A percentile compares a stretch with the other conserved stretches of the same genome.
phyloP scores from a whole-genome alignment of 176 grass and related monocot species.

The Oropetium thomaeum region DNA sequence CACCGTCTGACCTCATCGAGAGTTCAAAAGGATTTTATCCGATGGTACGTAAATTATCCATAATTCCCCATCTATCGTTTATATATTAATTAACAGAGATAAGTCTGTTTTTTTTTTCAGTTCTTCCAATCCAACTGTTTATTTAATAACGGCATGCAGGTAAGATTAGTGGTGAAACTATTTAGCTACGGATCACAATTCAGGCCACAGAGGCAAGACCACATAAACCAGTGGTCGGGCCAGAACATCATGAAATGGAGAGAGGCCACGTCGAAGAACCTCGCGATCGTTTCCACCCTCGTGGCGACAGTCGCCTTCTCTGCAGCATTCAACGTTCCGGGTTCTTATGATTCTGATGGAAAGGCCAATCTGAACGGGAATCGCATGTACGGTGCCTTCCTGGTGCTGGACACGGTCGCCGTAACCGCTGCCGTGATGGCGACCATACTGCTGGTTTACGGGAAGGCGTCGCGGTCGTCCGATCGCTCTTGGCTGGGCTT shows the following conservation, averaged over 20 bases:
- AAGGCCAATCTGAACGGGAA: constrained; percentile 26
- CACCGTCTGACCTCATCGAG: constrained; percentile 23
- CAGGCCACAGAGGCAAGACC: constrained; percentile 46
- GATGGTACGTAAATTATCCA: constrained; percentile 30
- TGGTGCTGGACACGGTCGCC: constrained; percentile 37
- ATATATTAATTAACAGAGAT: no score
- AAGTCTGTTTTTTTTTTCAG: no score
- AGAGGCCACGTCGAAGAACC: constrained; percentile 30
- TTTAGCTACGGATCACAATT: constrained; percentile 26
- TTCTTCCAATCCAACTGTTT: no score
- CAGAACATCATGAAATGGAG: constrained; percentile 46
- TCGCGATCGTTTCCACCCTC: constrained; percentile 36
- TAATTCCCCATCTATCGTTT: no score
- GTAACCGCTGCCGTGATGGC: constrained; percentile 39
- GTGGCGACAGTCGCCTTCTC: constrained; percentile 56
- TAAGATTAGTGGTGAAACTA: constrained; percentile 10
- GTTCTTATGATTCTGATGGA: constrained; percentile 39
- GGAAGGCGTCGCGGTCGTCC: constrained; percentile 3
- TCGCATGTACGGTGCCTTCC: constrained; percentile 27
- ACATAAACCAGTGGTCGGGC: constrained; percentile 36
- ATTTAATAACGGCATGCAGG: no score
- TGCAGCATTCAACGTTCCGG: constrained; percentile 55
- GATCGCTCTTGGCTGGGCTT: constrained; percentile 27
- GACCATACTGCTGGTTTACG: constrained; percentile 31
- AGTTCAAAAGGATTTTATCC: constrained; percentile 28